Evolutionary conservation across 169 alveolate genomes (phyloP), one percentile per base, ranked within the genome.

Genomic region (Plasmodium chabaudi): DNA sequence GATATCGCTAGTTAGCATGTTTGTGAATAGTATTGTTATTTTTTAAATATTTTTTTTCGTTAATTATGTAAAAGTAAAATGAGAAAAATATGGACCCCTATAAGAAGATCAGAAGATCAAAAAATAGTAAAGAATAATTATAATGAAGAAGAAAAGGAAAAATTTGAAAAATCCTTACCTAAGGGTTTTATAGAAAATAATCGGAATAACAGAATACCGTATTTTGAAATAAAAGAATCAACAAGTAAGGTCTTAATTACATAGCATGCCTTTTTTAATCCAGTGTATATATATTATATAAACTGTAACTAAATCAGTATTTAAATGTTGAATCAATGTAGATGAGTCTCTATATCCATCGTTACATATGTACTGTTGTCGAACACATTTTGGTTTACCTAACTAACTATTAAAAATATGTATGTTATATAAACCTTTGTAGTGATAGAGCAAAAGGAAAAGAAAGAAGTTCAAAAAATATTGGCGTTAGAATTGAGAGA

Each of bases 51-150:
- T 34, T 34, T 1, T 34, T 34, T 34, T 34, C 42, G 42, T 34
- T 34, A 34, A 34, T 34, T 34, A 34, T 34, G 42, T 23, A 51
- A 51, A 49, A 65, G 17, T 46, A 82, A 82, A 82, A 82, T 82
- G 90, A 82, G 90, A 70, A 82, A 82, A 82, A 55, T 82, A 82
- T 82, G 90, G 90, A 82, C 90, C 82, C 90, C 90, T 27, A 82
- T 82, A 82, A 82, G 90, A 82, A 82, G 90, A 82, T 21, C 90
- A 65, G 90, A 82, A 82, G 84, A 82, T 53, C 90, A 82, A 60
- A 82, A 82, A 61, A 60, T 44, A 47, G 56, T 82, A 65, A 82
- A 82, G 51, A 82, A 82, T 71, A 82, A 82, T 53, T 82, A 82
- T 49, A 71, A 82, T 67, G 90, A 82, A 56, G 90, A 82, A 39